phyloP scores from a whole-genome alignment of 2,329 filamentous ascomycete species.

The Dothidotthia symphoricarpi region DNA sequence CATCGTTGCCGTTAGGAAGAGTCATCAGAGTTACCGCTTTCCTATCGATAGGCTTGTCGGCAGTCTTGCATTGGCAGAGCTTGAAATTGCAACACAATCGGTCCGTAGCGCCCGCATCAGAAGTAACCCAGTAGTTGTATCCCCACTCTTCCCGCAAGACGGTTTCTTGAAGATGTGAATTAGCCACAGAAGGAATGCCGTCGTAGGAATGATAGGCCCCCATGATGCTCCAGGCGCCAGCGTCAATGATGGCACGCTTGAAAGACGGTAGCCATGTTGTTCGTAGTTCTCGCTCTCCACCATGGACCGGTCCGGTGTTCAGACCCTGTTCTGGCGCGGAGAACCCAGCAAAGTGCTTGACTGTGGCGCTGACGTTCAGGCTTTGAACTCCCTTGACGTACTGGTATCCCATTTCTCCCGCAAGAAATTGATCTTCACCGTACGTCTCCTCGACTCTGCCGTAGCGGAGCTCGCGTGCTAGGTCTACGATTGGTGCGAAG shows the following conservation, averaged over 20 bases:
- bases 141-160: constrained; percentile 72
- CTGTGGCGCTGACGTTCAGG: constrained; percentile 65
- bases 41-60: constrained; percentile 57
- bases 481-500: constrained; percentile 68
- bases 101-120: constrained; percentile 70
- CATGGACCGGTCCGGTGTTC: constrained; percentile 62
- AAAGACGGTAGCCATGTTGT: constrained; percentile 59
- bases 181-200: constrained; percentile 65
- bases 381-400: constrained; percentile 63
- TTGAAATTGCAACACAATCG: constrained; percentile 63
- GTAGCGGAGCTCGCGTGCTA: constrained; percentile 69
- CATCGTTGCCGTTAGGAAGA: constrained; percentile 67
- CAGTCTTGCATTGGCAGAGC: constrained; percentile 54
- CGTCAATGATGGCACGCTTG: constrained; percentile 69
- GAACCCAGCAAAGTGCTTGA: constrained; percentile 74
- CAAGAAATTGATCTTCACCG: constrained; percentile 66
- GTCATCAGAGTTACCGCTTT: constrained; percentile 63
- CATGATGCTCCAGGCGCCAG: constrained; percentile 68
- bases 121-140: constrained; percentile 66
- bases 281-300: constrained; percentile 55
- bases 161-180: constrained; percentile 62
- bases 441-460: constrained; percentile 74
- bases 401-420: constrained; percentile 65
- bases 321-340: constrained; percentile 69
- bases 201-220: constrained; percentile 74